These are phyloP conservation scores for Entoloma clypeatum DNA, from an alignment of 1,284 basidiomycete species.

Conservation along the genomic window DNA sequence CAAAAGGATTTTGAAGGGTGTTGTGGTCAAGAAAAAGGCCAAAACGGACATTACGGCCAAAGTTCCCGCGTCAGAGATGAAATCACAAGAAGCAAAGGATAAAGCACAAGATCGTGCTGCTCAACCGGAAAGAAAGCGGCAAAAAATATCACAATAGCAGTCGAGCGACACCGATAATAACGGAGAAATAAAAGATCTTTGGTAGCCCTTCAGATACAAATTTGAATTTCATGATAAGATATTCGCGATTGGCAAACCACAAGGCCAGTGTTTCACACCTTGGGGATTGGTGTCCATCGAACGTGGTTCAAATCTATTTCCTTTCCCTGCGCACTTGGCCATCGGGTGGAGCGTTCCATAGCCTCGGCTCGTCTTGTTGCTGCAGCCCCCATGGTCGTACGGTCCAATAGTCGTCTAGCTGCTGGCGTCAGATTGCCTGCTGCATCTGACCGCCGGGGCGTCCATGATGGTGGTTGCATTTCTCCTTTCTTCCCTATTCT, in stretches of 20 bases:
- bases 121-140: conserved; percentile 47
- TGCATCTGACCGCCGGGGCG: conserved; percentile 58
- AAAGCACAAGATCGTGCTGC: conserved; percentile 22
- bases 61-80: conserved; percentile 15
- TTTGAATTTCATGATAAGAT: neutral
- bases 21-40: conserved; percentile 71
- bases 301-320: conserved; percentile 61
- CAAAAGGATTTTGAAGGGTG: conserved; percentile 68
- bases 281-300: conserved; percentile 80
- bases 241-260: neutral
- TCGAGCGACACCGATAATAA: neutral
- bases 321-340: conserved; percentile 48
- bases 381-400: conserved; percentile 60
- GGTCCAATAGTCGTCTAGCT: conserved; percentile 67
- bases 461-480: conserved; percentile 73
- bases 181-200: no score
- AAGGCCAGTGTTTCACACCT: conserved; percentile 2
- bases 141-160: conserved; percentile 37
- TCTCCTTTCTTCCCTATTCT: conserved; percentile 36
- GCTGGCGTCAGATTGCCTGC: conserved; percentile 79
- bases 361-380: conserved; percentile 63
- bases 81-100: conserved; percentile 17
- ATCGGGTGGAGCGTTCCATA: conserved; percentile 59
- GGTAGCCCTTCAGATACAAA: no score
- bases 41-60: conserved; percentile 34